Conservation (phyloP, 768 basidiomycete genomes). For the Phylloporus arenicola region DNA sequence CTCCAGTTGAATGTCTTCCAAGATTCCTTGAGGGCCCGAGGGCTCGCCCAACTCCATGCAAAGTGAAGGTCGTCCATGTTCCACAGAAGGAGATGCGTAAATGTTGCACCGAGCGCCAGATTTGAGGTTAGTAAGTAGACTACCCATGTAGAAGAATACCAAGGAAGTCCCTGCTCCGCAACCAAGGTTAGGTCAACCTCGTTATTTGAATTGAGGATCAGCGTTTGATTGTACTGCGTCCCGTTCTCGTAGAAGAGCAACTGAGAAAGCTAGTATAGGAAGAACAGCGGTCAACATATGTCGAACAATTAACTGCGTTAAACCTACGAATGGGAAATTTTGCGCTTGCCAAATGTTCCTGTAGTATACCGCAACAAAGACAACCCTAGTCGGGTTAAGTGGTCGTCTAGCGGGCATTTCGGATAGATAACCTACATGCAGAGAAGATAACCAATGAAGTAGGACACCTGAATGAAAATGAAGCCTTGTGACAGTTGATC, state of each 20-base stretch:
- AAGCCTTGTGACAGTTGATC: not conserved
- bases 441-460: constrained; percentile 46
- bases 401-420: not conserved
- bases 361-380: constrained; percentile 37
- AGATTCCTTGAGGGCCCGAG: constrained; percentile 20
- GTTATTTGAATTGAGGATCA: constrained; percentile 50
- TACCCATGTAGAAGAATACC: constrained; percentile 26
- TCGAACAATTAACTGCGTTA: constrained; percentile 23
- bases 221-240: constrained; percentile 46
- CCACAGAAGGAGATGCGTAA: constrained; percentile 50
- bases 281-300: not conserved
- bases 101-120: constrained; percentile 39
- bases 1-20: constrained; percentile 31
- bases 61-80: constrained; percentile 44
- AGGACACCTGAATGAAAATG: constrained; percentile 31
- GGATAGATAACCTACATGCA: constrained; percentile 41
- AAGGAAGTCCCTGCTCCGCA: constrained; percentile 34
- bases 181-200: constrained; percentile 46
- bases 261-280: constrained; percentile 38
- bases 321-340: constrained; percentile 51
- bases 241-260: constrained; percentile 49
- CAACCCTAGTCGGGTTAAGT: constrained; percentile 25
- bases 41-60: constrained; percentile 43
- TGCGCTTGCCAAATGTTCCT: constrained; percentile 54
- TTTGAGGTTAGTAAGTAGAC: constrained; percentile 18